A percentile compares a stretch with the other conserved stretches of the same genome.
Evolutionary conservation across 805 yeast species (phyloP).

Genomic region (Zygoascus ofunaensis): DNA sequence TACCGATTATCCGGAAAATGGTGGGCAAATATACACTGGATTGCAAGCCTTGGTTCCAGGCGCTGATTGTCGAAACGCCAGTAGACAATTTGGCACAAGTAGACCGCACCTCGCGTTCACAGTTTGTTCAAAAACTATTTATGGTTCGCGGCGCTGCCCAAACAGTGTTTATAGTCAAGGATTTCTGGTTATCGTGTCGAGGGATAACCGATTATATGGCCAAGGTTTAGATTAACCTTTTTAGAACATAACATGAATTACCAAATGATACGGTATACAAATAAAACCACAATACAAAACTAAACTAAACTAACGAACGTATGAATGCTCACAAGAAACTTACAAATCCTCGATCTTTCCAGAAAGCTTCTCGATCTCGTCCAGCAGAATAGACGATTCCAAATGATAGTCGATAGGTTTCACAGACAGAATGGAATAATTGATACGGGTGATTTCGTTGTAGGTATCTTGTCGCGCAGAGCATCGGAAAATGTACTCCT

Average conservation of each 20-base stretch:
- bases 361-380: conserved; percentile 8
- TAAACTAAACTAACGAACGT: not conserved
- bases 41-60: conserved; percentile 15
- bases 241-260: too few species aligned
- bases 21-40: conserved; percentile 13
- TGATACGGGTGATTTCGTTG: conserved; percentile 61
- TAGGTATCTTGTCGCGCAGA: conserved; percentile 79
- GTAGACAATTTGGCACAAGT: conserved; percentile 3
- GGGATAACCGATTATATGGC: conserved; percentile 22
- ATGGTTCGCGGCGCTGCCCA: conserved; percentile 25
- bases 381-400: conserved; percentile 22
- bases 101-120: conserved; percentile 10
- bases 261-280: too few species aligned
- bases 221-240: too few species aligned
- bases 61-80: conserved; percentile 14
- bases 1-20: conserved; percentile 30
- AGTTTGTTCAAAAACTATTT: conserved; percentile 24
- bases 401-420: conserved; percentile 25
- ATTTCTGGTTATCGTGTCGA: conserved; percentile 28
- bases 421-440: conserved; percentile 56
- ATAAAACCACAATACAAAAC: not conserved
- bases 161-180: conserved; percentile 22
- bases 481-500: conserved; percentile 64
- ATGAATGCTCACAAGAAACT: not conserved
- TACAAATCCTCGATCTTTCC: not conserved